phyloP scores from a whole-genome alignment of 2,329 filamentous ascomycete species.

The Aspergillus pseudonomiae region DNA sequence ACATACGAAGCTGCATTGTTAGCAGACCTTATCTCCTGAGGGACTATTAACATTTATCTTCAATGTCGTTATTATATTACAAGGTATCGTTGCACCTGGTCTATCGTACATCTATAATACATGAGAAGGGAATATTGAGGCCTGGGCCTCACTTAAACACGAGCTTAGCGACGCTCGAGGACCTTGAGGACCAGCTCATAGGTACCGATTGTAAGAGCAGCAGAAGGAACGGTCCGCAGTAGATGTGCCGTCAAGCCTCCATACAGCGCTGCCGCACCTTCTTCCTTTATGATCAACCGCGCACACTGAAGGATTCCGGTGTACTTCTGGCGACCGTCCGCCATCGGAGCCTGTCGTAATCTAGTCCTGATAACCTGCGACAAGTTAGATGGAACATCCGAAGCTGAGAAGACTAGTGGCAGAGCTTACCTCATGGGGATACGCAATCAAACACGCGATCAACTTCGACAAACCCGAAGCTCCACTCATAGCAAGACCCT shows the following conservation, averaged over 20 bases:
- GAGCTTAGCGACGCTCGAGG: slow-evolving; percentile 10
- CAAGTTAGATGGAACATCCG: neutral
- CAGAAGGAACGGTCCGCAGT: slow-evolving; percentile 38
- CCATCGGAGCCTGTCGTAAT: slow-evolving; percentile 39
- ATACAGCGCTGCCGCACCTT: slow-evolving; percentile 40
- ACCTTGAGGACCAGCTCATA: slow-evolving; percentile 41
- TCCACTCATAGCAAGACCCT: slow-evolving; percentile 30
- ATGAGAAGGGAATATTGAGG: slow-evolving; percentile 1
- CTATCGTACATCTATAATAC: slow-evolving; percentile 4
- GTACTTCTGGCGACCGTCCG: slow-evolving; percentile 39
- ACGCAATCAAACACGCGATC: slow-evolving; percentile 36
- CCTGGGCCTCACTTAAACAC: neutral
- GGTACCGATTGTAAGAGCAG: slow-evolving; percentile 40
- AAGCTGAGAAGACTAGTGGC: neutral
- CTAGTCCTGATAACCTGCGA: slow-evolving; percentile 39
- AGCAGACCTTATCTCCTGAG: neutral
- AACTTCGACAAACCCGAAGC: slow-evolving; percentile 40
- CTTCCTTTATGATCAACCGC: slow-evolving; percentile 37
- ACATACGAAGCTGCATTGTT: neutral
- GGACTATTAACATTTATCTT: neutral
- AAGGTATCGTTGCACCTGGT: neutral
- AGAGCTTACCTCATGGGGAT: slow-evolving; percentile 38
- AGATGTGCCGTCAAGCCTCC: slow-evolving; percentile 42
- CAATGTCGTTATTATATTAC: slow-evolving; percentile 1
- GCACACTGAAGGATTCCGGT: slow-evolving; percentile 40